These are phyloP conservation scores for Amylocystis lapponica DNA, from an alignment of 768 basidiomycete genomes.

Conservation along the genomic window DNA sequence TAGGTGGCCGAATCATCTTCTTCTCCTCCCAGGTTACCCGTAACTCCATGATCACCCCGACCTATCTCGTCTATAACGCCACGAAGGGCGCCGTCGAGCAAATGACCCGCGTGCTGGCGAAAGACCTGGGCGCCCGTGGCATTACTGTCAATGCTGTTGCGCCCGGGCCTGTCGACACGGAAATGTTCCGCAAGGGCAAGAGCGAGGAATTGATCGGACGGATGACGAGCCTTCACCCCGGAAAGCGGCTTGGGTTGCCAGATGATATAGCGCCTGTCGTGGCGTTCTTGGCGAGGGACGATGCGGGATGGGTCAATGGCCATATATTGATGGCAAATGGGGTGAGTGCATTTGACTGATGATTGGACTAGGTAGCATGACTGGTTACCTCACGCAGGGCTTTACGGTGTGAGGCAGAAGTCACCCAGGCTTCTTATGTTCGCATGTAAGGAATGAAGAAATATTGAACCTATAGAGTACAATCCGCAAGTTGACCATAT, in stretches of 20 bases:
- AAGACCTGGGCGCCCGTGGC: conserved; percentile 45
- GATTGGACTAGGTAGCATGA: too few relatives aligned
- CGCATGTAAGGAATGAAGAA: too few relatives aligned
- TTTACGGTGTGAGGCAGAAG: too few relatives aligned
- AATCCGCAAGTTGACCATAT: too few relatives aligned
- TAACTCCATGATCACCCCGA: conserved; percentile 38
- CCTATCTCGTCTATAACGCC: conserved; percentile 45
- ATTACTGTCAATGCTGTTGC: conserved; percentile 57
- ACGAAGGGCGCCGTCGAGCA: conserved; percentile 60
- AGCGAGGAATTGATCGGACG: conserved; percentile 37
- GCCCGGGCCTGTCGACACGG: conserved; percentile 50
- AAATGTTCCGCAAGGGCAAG: conserved; percentile 50
- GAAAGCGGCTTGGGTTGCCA: conserved; percentile 38
- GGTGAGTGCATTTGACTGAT: too few relatives aligned
- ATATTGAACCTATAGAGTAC: too few relatives aligned
- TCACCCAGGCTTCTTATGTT: too few relatives aligned
- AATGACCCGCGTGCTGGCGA: conserved; percentile 48
- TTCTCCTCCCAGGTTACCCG: conserved; percentile 46
- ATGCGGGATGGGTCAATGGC: conserved; percentile 52
- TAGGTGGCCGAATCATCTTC: conserved; percentile 51
- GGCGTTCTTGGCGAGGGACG: conserved; percentile 45
- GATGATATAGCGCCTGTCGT: conserved; percentile 52
- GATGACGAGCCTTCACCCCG: conserved; percentile 41
- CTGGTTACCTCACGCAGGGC: too few relatives aligned
- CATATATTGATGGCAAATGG: conserved; percentile 52